Percentiles rank a stretch among this genome's conserved stretches.
Conservation (phyloP, 176 grass and related monocot genomes). For the Aegilops speltoides region DNA sequence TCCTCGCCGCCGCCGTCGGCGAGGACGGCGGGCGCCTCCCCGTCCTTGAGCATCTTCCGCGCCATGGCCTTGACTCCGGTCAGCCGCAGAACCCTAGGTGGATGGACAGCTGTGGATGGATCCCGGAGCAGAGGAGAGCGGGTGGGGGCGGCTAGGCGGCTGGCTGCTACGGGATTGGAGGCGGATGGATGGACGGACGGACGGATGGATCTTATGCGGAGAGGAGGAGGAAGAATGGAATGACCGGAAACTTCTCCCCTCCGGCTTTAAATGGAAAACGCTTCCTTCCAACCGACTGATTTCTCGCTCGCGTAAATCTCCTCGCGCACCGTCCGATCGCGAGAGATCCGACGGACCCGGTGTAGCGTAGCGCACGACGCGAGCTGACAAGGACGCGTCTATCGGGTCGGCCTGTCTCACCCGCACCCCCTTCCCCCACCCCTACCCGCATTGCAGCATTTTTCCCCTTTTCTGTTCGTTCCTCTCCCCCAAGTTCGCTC, state of each 20-base stretch:
- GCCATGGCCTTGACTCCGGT: slow-evolving; percentile 54
- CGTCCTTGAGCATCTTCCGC: slow-evolving; percentile 91
- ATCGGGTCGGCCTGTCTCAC: too few relatives aligned
- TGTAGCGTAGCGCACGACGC: too few relatives aligned
- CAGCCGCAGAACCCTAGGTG: slow-evolving; percentile 21
- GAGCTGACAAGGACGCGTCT: too few relatives aligned
- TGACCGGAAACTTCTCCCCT: neutral
- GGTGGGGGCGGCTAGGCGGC: neutral
- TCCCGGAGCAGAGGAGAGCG: neutral
- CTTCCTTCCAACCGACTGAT: too few relatives aligned
- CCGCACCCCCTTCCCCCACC: too few relatives aligned
- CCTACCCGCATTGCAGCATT: too few relatives aligned
- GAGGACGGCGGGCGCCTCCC: slow-evolving; percentile 25
- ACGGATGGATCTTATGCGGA: neutral
- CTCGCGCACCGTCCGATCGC: too few relatives aligned
- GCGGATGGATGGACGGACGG: neutral
- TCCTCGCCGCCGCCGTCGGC: slow-evolving; percentile 4
- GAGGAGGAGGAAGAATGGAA: neutral
- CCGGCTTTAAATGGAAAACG: neutral
- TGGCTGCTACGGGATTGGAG: neutral
- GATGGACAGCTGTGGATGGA: too few relatives aligned
- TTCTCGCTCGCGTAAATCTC: too few relatives aligned
- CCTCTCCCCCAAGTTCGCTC: too few relatives aligned
- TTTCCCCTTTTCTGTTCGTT: too few relatives aligned
- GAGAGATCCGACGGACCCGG: too few relatives aligned